A percentile compares a stretch with the other conserved stretches of the same genome.
Evolutionary conservation across 1,284 basidiomycete genomes (phyloP).

Genomic region (Marasmius fiardii): DNA sequence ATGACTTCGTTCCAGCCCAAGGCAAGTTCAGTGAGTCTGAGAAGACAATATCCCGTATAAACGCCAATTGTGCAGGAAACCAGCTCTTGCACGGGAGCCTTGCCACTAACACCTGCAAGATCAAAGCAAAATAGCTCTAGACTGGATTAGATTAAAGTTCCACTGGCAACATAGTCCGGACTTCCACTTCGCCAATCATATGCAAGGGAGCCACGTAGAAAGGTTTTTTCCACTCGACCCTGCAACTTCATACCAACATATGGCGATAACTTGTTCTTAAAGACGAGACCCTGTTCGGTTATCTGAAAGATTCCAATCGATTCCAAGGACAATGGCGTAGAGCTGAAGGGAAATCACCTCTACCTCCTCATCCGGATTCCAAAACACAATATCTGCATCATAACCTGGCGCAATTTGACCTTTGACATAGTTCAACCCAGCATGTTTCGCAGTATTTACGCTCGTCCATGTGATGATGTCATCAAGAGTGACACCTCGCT

Average conservation of each 20-base stretch:
- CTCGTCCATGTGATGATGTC: conserved; percentile 76
- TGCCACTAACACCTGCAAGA: too few species aligned
- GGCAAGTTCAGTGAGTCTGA: too few species aligned
- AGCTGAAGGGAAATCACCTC: conserved; percentile 38
- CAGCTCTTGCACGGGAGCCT: too few species aligned
- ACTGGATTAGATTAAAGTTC: conserved; percentile 11
- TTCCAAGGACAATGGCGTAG: neutral
- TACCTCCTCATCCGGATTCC: conserved; percentile 69
- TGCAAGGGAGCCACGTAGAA: conserved; percentile 67
- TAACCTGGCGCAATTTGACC: conserved; percentile 70
- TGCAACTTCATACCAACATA: conserved; percentile 72
- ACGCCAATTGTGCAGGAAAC: too few species aligned
- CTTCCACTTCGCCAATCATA: conserved; percentile 42
- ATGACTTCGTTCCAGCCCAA: too few species aligned
- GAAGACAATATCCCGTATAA: too few species aligned
- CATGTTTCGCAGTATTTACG: conserved; percentile 71
- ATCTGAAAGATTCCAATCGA: conserved; percentile 43
- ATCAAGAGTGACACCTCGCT: conserved; percentile 54
- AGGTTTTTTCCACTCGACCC: conserved; percentile 77
- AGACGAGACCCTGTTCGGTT: conserved; percentile 67
- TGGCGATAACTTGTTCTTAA: conserved; percentile 92
- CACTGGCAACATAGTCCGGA: conserved; percentile 9
- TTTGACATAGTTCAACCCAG: conserved; percentile 66
- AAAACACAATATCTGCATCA: conserved; percentile 85
- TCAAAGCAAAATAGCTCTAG: too few species aligned